A percentile compares a stretch with the other conserved stretches of the same genome.
Conservation (phyloP, 2,329 filamentous ascomycete genomes). For the Pseudonectria foliicola region DNA sequence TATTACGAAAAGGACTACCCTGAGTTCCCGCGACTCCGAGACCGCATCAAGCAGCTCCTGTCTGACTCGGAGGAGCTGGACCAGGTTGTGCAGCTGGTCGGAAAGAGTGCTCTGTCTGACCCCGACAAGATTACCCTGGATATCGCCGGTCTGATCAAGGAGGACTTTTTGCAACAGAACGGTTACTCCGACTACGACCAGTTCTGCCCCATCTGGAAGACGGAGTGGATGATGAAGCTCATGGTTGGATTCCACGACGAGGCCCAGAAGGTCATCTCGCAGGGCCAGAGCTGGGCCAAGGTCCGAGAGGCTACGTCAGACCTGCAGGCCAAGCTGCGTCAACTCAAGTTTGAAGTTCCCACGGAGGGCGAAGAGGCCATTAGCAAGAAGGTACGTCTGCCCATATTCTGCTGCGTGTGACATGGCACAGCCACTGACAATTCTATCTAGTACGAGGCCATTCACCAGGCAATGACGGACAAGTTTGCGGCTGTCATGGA, state of each 20-base stretch:
- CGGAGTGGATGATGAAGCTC: constrained; percentile 99
- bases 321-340: constrained; percentile 75
- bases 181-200: constrained; percentile 99
- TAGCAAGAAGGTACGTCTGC: constrained; percentile 65
- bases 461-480: constrained; percentile 88
- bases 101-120: constrained; percentile 93
- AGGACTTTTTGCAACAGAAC: constrained; percentile 98
- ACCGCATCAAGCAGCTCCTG: constrained; percentile 88
- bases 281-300: constrained; percentile 88
- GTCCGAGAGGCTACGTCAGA: constrained; percentile 85
- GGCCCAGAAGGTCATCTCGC: constrained; percentile 86
- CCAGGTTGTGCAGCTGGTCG: constrained; percentile 96
- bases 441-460: constrained; percentile 69
- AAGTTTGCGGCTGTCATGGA: constrained; percentile 96
- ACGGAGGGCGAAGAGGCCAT: constrained; percentile 75
- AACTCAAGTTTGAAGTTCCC: constrained; percentile 95
- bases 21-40: constrained; percentile 86
- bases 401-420: not conserved
- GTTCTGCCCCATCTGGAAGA: constrained; percentile 99
- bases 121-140: constrained; percentile 98
- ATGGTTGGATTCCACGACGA: constrained; percentile 99
- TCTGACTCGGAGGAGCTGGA: constrained; percentile 95
- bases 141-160: constrained; percentile 85
- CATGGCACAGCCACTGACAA: constrained; percentile 30
- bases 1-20: constrained; percentile 92